A percentile compares a stretch with the other conserved stretches of the same genome.
phyloP scores from a whole-genome alignment of 1,284 basidiomycete genomes.

The Farysia itapuensis region DNA sequence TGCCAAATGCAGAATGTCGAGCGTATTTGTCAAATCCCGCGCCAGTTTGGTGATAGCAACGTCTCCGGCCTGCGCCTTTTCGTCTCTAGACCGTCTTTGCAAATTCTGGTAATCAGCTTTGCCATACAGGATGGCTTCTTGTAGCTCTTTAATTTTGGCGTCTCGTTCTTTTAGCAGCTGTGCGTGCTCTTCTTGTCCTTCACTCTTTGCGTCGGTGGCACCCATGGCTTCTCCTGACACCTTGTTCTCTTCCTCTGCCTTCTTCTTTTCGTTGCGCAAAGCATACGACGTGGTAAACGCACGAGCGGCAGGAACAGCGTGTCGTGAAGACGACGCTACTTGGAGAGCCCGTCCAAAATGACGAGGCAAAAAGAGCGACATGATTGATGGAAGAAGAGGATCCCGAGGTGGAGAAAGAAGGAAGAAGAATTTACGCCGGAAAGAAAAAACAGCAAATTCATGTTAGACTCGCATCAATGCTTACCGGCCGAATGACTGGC shows the following conservation, averaged over 20 bases:
- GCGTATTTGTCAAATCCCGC: slow-evolving; percentile 81
- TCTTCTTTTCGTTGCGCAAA: slow-evolving; percentile 24
- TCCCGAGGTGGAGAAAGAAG: neutral
- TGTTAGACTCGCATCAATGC: too few species aligned
- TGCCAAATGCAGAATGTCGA: slow-evolving; percentile 87
- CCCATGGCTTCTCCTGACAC: slow-evolving; percentile 44
- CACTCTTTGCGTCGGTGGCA: slow-evolving; percentile 20
- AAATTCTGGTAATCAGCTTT: slow-evolving; percentile 90
- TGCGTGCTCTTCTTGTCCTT: slow-evolving; percentile 12
- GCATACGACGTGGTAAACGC: slow-evolving; percentile 8
- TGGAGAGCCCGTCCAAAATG: slow-evolving; percentile 22
- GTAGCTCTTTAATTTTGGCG: slow-evolving; percentile 56
- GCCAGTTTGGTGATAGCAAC: slow-evolving; percentile 92
- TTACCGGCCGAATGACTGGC: too few species aligned
- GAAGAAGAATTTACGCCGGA: slow-evolving; percentile 1
- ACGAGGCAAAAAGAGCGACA: slow-evolving; percentile 26
- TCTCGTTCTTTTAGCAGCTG: slow-evolving; percentile 58
- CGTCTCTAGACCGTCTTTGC: slow-evolving; percentile 82
- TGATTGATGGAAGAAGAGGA: neutral
- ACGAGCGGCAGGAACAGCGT: too few species aligned
- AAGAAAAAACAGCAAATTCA: too few species aligned
- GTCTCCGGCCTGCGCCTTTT: slow-evolving; percentile 88
- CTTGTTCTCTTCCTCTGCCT: slow-evolving; percentile 33
- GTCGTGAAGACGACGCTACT: too few species aligned
- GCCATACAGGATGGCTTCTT: slow-evolving; percentile 55